A percentile compares a stretch with the other conserved stretches of the same genome.
phyloP scores from a whole-genome alignment of 2,329 filamentous ascomycete genomes.

The Colletotrichum brevisporum region DNA sequence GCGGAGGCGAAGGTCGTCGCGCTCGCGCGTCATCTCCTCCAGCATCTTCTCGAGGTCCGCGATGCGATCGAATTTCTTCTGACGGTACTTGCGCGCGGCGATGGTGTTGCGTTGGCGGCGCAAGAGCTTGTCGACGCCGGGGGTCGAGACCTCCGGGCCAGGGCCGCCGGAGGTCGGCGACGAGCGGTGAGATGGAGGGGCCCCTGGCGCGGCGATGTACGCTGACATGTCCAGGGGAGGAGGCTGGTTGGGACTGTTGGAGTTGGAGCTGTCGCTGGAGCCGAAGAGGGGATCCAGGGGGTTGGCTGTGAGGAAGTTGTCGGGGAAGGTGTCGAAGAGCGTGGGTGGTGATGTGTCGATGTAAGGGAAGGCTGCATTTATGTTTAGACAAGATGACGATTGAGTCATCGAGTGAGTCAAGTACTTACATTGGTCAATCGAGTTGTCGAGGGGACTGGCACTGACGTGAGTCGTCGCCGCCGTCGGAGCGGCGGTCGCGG shows the following conservation, averaged over 20 bases:
- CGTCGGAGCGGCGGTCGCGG: slow-evolving; percentile 8
- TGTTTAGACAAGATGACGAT: neutral
- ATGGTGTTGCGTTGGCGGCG: slow-evolving; percentile 79
- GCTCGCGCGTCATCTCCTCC: slow-evolving; percentile 70
- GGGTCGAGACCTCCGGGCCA: neutral
- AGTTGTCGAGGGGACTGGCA: slow-evolving; percentile 37
- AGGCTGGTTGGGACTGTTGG: slow-evolving; percentile 38
- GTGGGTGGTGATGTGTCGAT: slow-evolving; percentile 29
- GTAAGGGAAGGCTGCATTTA: slow-evolving; percentile 34
- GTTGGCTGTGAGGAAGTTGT: slow-evolving; percentile 11
- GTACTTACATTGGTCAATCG: slow-evolving; percentile 28
- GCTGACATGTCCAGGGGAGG: slow-evolving; percentile 33
- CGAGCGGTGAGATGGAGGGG: slow-evolving; percentile 18
- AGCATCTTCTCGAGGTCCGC: slow-evolving; percentile 72
- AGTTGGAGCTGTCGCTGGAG: slow-evolving; percentile 29
- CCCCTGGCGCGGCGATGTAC: slow-evolving; percentile 16
- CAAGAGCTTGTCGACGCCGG: slow-evolving; percentile 48
- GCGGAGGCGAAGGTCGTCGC: slow-evolving; percentile 74
- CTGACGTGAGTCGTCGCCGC: slow-evolving; percentile 25
- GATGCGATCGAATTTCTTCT: slow-evolving; percentile 78
- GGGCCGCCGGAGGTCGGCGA: slow-evolving; percentile 28
- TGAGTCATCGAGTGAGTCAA: neutral
- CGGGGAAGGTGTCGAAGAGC: slow-evolving; percentile 37
- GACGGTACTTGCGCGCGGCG: slow-evolving; percentile 79
- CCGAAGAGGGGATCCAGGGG: slow-evolving; percentile 26